Percentiles rank a stretch among this genome's conserved stretches.
phyloP scores from a whole-genome alignment of 164 flowering plant genomes.

The Kingdonia uniflora region DNA sequence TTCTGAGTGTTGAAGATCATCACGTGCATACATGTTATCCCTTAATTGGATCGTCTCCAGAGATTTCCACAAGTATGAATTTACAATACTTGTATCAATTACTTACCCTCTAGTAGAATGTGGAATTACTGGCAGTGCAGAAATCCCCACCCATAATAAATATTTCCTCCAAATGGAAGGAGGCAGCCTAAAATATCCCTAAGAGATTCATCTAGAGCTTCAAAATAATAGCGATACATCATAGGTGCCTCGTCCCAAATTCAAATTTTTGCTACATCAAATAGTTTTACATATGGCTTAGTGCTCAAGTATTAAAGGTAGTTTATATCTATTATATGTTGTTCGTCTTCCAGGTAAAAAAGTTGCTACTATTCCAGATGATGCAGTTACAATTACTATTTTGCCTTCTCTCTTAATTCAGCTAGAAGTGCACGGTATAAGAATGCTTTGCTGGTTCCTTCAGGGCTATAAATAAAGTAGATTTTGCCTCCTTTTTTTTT shows the following conservation, averaged over 20 bases:
- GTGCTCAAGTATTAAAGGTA: neutral
- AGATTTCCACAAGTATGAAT: neutral
- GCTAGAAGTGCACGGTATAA: neutral
- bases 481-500: neutral
- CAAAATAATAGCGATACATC: conserved; percentile 4
- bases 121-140: neutral
- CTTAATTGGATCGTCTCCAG: neutral
- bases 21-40: neutral
- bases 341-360: neutral
- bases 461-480: neutral
- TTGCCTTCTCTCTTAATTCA: neutral
- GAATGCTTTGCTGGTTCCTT: neutral
- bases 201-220: neutral
- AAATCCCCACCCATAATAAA: conserved; percentile 4
- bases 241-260: conserved; percentile 11
- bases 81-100: neutral
- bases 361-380: neutral
- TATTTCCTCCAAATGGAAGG: neutral
- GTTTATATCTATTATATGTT: neutral
- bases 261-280: neutral
- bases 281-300: neutral
- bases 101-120: neutral
- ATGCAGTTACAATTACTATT: neutral
- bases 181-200: neutral
- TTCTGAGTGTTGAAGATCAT: neutral